Percentiles rank a stretch among this genome's conserved stretches.
phyloP scores from a whole-genome alignment of 129 eudicot species.

The Glebionis coronaria region DNA sequence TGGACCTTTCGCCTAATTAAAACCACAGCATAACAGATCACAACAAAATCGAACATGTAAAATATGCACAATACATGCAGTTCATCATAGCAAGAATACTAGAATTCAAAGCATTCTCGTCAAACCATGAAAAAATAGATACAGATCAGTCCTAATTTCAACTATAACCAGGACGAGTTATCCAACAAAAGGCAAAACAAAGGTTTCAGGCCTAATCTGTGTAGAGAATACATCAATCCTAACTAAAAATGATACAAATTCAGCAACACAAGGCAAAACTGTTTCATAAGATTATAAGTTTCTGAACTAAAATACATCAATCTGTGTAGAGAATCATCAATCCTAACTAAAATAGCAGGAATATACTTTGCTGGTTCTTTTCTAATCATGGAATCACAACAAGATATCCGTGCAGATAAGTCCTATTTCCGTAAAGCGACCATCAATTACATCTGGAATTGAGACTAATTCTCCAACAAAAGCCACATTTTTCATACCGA shows the following conservation, averaged over 20 bases:
- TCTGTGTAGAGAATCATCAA: no score
- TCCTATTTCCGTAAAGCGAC: no score
- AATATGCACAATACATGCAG: constrained; percentile 7
- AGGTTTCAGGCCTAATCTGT: neutral
- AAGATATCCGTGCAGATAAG: no score
- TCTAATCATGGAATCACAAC: no score
- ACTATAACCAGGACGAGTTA: no score
- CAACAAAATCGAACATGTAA: neutral
- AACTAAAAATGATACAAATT: neutral
- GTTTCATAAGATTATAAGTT: neutral
- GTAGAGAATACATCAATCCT: neutral
- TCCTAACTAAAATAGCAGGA: no score
- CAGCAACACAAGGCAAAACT: neutral
- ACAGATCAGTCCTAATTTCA: constrained; percentile 6
- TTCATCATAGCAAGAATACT: neutral
- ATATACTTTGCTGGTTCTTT: no score
- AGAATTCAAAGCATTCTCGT: neutral
- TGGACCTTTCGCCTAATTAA: constrained; percentile 47
- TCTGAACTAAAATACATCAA: no score
- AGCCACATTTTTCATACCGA: neutral
- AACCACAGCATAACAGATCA: constrained; percentile 6
- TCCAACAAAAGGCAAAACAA: no score
- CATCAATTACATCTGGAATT: no score
- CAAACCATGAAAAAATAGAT: neutral
- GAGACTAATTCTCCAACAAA: no score